Conservation (phyloP, 2,329 filamentous ascomycete genomes). For the Botrytis porri region DNA sequence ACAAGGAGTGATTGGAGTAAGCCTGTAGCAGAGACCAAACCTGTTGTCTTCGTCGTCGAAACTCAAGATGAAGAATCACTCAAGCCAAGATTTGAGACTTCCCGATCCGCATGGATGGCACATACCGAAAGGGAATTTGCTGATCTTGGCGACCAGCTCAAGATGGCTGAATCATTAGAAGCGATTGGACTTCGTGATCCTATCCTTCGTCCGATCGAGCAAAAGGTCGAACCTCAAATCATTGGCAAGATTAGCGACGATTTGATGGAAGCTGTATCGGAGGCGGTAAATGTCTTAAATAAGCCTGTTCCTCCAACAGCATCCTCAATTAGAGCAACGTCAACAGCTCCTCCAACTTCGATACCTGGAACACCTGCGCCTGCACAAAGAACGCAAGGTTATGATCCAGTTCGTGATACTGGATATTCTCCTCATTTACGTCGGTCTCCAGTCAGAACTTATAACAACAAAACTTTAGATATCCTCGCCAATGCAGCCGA, state of each 20-base stretch:
- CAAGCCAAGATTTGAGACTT: constrained; percentile 22
- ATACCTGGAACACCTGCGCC: constrained; percentile 20
- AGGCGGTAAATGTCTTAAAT: not conserved
- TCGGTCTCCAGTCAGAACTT: constrained; percentile 11
- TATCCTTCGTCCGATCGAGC: constrained; percentile 10
- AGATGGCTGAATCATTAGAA: constrained; percentile 18
- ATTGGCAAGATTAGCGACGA: constrained; percentile 13
- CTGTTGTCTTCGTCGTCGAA: constrained; percentile 16
- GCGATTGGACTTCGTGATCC: constrained; percentile 18
- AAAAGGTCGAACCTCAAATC: not conserved
- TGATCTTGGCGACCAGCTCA: constrained; percentile 16
- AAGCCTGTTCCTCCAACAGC: constrained; percentile 11
- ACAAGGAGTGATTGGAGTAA: constrained; percentile 19
- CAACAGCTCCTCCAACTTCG: constrained; percentile 10
- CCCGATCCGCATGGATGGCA: constrained; percentile 26
- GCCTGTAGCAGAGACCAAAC: constrained; percentile 17
- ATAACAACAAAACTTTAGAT: not conserved
- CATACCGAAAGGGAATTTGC: constrained; percentile 17
- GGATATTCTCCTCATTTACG: constrained; percentile 18
- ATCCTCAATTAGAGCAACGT: constrained; percentile 10
- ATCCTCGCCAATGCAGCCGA: constrained; percentile 19
- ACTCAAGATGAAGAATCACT: constrained; percentile 11
- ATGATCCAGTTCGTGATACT: constrained; percentile 30
- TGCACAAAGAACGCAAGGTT: constrained; percentile 23
- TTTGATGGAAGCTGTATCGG: constrained; percentile 8